Evolutionary conservation across 129 eudicot species (phyloP), one percentile per base, ranked within the genome.

Genomic region (Sambucus nigra): DNA sequence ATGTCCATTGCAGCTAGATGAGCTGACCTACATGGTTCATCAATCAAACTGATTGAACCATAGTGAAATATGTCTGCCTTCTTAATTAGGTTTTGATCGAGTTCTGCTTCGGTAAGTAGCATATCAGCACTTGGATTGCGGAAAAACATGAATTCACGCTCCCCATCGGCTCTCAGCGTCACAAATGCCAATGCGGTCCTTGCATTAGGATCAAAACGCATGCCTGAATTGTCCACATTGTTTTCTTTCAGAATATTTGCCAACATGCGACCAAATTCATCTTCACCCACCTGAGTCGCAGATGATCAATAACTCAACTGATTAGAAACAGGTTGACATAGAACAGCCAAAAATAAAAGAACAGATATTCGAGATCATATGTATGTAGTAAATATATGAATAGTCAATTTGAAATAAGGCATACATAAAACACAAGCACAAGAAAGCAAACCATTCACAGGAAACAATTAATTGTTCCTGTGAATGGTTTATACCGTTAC

Each of bases 101-200:
- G 76, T 39, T 77, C 79, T 15, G 66, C 56, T 21, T 64, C 66
- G 0, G 76, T 60, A 21, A 77, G 69, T 45, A 77, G 76, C 79
- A 77, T 77, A 61, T 77, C 84, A 24, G 84, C 84, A 68, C 79
- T 77, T 0, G 84, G 84, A 47, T 73, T 55, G 20, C 84, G 73
- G 49, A 27, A 77, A 28, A 77, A 77, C 84, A 77, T 67, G 60
- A 76, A 76, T 45, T 76, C 78, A 18, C 78, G 71, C 60, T 76
- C 84, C 15, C 79, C 79, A 28, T 77, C 70, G 13, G 67, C 25
- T 33, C 68, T 60, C 27, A 77, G 32, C 46, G 79, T 77, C 15
- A 77, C 84, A 31, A 77, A 77, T 8, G 84, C 79, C 35, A 77
- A 17, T 27, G 84, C 84, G 6, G 84, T 77, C 27, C 84, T 64